phyloP scores from a whole-genome alignment of 2,329 filamentous ascomycete genomes.

The Zelopaecilomyces penicillatus region DNA sequence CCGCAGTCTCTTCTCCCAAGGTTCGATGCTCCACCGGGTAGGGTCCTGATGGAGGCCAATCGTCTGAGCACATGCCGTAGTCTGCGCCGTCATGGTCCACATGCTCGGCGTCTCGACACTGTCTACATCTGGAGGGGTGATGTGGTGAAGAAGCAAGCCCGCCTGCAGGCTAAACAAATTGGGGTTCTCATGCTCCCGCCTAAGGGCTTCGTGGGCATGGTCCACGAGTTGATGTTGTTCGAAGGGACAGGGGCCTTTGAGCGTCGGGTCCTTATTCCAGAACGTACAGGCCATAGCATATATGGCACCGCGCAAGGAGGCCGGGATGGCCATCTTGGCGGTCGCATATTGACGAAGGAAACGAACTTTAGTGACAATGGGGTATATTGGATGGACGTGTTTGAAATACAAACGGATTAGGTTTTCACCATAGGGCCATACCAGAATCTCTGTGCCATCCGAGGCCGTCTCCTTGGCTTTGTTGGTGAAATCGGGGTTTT shows the following conservation, averaged over 20 bases:
- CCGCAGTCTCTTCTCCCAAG: slow-evolving; percentile 34
- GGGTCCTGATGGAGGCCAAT: slow-evolving; percentile 38
- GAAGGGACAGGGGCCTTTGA: slow-evolving; percentile 25
- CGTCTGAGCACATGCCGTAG: slow-evolving; percentile 36
- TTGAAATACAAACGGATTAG: slow-evolving; percentile 37
- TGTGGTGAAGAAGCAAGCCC: slow-evolving; percentile 36
- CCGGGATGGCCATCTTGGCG: slow-evolving; percentile 31
- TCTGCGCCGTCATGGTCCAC: slow-evolving; percentile 35
- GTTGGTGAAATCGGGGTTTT: slow-evolving; percentile 35
- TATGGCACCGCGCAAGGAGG: slow-evolving; percentile 35
- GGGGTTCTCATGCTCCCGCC: slow-evolving; percentile 38
- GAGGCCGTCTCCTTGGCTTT: slow-evolving; percentile 29
- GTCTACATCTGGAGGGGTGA: slow-evolving; percentile 35
- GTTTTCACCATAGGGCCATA: slow-evolving; percentile 30
- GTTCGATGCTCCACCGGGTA: slow-evolving; percentile 30
- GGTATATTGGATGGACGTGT: slow-evolving; percentile 36
- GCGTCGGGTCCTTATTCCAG: slow-evolving; percentile 27
- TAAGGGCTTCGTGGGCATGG: slow-evolving; percentile 32
- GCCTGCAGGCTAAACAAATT: slow-evolving; percentile 39
- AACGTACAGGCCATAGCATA: slow-evolving; percentile 37
- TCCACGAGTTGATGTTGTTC: slow-evolving; percentile 33
- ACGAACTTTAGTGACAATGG: slow-evolving; percentile 35
- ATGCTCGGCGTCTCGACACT: slow-evolving; percentile 38
- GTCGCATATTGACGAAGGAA: slow-evolving; percentile 31
- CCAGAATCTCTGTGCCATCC: slow-evolving; percentile 32